Evolutionary conservation across 2,329 filamentous ascomycete genomes (phyloP), one percentile per base, ranked within the genome.

Genomic region (Xylaria sp.): DNA sequence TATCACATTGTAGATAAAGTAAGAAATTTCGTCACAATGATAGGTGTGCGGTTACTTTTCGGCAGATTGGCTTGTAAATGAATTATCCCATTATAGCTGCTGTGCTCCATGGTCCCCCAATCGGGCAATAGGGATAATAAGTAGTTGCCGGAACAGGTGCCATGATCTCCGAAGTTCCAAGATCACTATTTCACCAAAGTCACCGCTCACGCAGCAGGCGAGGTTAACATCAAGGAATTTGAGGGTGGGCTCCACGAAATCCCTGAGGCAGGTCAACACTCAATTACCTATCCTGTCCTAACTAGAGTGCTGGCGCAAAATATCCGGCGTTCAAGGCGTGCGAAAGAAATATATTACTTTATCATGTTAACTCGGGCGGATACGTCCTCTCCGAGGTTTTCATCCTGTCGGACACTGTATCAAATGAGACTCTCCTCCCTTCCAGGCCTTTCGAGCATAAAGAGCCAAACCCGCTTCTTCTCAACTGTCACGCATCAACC

Each of bases 1-100:
- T 74, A 75, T 75, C 68, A 73, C 17, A 50, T 66, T n/a, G 27
- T 38, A 55, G 66, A 64, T 65, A 73, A 72, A 74, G 69, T 74
- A 73, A 73, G 71, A 65, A 61, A 49, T 55, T 63, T 57, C 57
- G 59, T 54, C 50, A 42, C 57, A 31, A 60, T 69, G 69, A 71
- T 69, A 70, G 68, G 69, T 53, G 53, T 66, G 31, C 62, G 67
- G 63, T 69, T 67, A 33, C 58, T 65, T 64, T 38, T 31, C 50
- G 31, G 49, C 29, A 60, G 47, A 68, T 72, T 66, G 65, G 65
- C 56, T 58, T 22, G 13, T 56, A 27, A 33, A 38, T 22, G 33
- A 33, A 38, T 22, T 17, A 38, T 38, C 51, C 45, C 39, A 25
- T 63, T 54, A 20, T 53, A 17, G 36, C 53, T 36, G 33, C 13